Percentiles rank a stretch among this genome's conserved stretches.
phyloP scores from a whole-genome alignment of 208 protist genomes.

The Vickermania ingenoplastis region DNA sequence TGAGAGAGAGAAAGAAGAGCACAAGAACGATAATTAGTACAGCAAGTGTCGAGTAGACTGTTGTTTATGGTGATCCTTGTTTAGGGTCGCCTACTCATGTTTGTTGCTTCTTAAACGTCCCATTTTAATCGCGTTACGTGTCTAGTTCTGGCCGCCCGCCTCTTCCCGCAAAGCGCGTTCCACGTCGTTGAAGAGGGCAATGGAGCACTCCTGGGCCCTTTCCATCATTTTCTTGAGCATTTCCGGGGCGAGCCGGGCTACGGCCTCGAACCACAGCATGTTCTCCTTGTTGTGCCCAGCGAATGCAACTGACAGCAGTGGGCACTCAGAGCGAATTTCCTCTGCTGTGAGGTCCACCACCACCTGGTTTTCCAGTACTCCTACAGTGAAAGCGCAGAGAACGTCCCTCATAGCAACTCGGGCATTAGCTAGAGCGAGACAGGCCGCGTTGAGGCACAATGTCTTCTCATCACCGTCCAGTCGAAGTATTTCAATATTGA shows the following conservation, averaged over 20 bases:
- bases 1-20: too few relatives aligned
- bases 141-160: too few relatives aligned
- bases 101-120: too few relatives aligned
- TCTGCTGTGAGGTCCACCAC: constrained; percentile 69
- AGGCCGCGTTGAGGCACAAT: constrained; percentile 80
- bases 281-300: constrained; percentile 46
- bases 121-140: too few relatives aligned
- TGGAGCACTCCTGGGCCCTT: constrained; percentile 29
- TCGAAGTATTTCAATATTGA: constrained; percentile 70
- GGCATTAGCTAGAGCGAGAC: constrained; percentile 76
- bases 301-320: constrained; percentile 48
- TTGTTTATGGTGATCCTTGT: too few relatives aligned
- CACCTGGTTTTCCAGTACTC: constrained; percentile 50
- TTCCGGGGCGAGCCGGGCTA: constrained; percentile 46
- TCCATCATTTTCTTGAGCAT: constrained; percentile 37
- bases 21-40: too few relatives aligned
- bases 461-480: constrained; percentile 77
- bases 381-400: constrained; percentile 55
- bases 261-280: constrained; percentile 77
- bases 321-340: constrained; percentile 68
- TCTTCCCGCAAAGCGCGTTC: constrained; percentile 41
- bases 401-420: constrained; percentile 76
- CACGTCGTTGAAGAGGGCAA: constrained; percentile 31
- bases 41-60: too few relatives aligned
- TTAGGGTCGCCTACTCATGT: too few relatives aligned